Conservation (phyloP, 2,329 filamentous ascomycete genomes). For the Claviceps sp. region DNA sequence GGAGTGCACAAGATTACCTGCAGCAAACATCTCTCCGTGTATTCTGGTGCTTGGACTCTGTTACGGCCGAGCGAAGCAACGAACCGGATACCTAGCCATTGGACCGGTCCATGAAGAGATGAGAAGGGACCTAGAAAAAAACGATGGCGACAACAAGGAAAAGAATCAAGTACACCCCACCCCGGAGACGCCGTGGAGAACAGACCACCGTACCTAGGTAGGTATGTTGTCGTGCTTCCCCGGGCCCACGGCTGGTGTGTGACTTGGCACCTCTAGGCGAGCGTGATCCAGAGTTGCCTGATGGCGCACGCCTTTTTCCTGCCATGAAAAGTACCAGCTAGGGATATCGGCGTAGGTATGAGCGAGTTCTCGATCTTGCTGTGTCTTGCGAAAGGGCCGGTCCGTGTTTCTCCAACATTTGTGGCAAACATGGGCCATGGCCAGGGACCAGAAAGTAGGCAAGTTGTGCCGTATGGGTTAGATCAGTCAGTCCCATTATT, state of each 20-base stretch:
- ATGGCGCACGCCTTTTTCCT: neutral
- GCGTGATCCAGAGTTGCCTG: neutral
- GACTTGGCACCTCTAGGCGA: neutral
- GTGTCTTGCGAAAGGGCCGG: conserved; percentile 7
- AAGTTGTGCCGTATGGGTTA: conserved; percentile 4
- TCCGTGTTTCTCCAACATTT: conserved; percentile 6
- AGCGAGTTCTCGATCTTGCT: conserved; percentile 1
- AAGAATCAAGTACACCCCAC: neutral
- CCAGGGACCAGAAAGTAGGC: neutral
- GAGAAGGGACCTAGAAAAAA: neutral
- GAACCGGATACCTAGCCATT: neutral
- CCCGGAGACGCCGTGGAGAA: conserved; percentile 4
- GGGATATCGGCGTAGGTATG: conserved; percentile 1
- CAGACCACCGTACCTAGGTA: conserved; percentile 4
- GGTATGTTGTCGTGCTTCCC: neutral
- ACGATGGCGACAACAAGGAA: neutral
- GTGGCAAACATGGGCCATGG: conserved; percentile 6
- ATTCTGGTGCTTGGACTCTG: no score
- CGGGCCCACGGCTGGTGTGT: neutral
- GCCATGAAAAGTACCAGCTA: neutral
- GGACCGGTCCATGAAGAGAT: neutral
- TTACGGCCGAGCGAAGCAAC: neutral
- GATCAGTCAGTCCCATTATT: conserved; percentile 4
- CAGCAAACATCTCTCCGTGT: neutral
- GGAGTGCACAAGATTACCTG: conserved; percentile 1